A percentile compares a stretch with the other conserved stretches of the same genome.
These are phyloP conservation scores for Butyriboletus loyo DNA, from an alignment of 768 basidiomycete species.

Conservation along the genomic window DNA sequence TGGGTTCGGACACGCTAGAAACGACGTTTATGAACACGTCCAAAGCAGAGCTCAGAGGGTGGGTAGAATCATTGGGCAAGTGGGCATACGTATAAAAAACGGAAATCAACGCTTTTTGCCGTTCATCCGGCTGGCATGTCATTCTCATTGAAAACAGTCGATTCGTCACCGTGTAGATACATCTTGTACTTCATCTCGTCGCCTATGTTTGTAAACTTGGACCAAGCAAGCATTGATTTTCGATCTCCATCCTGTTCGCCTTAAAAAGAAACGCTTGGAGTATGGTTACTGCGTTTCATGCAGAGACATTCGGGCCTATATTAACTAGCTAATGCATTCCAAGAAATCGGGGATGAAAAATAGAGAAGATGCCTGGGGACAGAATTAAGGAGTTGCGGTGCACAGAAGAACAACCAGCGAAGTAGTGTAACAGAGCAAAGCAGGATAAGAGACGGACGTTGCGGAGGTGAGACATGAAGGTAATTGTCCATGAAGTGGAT, in stretches of 20 bases:
- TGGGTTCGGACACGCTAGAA: conserved; percentile 10
- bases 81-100: conserved; percentile 39
- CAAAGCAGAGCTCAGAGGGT: conserved; percentile 29
- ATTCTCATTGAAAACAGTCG: background rate
- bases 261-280: background rate
- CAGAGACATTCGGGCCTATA: background rate
- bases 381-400: conserved; percentile 1
- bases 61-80: conserved; percentile 36
- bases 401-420: background rate
- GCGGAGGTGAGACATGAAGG: background rate
- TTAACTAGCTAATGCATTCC: conserved; percentile 12
- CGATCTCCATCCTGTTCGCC: background rate
- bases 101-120: background rate
- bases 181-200: conserved; percentile 7
- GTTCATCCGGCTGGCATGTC: background rate
- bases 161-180: background rate
- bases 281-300: background rate
- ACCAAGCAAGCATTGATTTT: background rate
- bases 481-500: conserved; percentile 1
- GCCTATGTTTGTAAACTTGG: background rate
- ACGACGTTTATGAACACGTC: conserved; percentile 27
- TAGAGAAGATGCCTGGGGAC: background rate
- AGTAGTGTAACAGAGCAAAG: conserved; percentile 6
- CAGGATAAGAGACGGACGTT: background rate
- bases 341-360: background rate